Evolutionary conservation across 1,139 yeast species (phyloP).

Genomic region (Lodderomyces theae): DNA sequence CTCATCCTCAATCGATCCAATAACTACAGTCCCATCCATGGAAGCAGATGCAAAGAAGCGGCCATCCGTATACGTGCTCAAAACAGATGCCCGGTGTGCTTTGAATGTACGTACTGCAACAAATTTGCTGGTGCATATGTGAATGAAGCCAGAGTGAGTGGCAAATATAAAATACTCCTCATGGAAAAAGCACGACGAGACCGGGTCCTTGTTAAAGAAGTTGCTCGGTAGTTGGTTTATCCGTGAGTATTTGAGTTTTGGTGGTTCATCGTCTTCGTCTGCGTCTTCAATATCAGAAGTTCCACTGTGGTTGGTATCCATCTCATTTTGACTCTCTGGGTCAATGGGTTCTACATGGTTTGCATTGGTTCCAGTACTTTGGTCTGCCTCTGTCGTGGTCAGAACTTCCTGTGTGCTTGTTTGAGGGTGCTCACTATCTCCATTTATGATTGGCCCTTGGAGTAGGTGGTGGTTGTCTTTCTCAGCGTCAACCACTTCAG

Average conservation of each 20-base stretch:
- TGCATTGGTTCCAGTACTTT: no score
- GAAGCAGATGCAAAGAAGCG: conserved; percentile 79
- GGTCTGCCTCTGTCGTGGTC: no score
- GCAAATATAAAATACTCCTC: conserved; percentile 72
- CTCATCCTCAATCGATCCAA: conserved; percentile 66
- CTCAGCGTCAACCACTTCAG: no score
- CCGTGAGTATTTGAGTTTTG: conserved; percentile 70
- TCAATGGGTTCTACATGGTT: no score
- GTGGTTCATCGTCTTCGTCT: conserved; percentile 59
- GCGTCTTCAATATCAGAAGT: no score
- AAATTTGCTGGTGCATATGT: conserved; percentile 60
- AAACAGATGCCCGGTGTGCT: conserved; percentile 82
- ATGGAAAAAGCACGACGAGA: conserved; percentile 64
- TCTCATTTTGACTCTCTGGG: no score
- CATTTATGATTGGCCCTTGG: no score
- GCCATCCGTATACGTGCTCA: conserved; percentile 73
- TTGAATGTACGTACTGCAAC: conserved; percentile 65
- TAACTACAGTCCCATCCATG: conserved; percentile 87
- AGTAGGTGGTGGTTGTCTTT: no score
- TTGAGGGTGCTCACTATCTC: no score
- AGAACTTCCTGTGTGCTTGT: no score
- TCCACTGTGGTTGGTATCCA: no score
- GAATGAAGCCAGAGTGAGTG: conserved; percentile 83
- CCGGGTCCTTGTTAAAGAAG: conserved; percentile 71
- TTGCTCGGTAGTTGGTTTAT: conserved; percentile 61